Evolutionary conservation across 2,329 filamentous ascomycete species (phyloP).

Genomic region (Aspergillus bombycis): DNA sequence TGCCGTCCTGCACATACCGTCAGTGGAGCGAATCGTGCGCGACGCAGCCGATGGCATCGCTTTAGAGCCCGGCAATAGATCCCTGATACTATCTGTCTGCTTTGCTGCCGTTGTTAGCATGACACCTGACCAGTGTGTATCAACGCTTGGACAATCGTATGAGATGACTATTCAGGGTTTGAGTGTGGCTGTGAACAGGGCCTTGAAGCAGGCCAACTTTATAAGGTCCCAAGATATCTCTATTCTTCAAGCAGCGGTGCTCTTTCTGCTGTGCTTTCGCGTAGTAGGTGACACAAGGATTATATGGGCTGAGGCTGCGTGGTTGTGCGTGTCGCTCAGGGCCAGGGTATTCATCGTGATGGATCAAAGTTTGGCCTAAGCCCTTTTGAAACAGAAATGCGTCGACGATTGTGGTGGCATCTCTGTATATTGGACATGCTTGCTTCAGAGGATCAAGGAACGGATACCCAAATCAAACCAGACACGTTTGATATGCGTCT

Average conservation of each 20-base stretch:
- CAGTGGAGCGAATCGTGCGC: constrained; percentile 10
- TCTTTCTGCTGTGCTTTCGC: constrained; percentile 22
- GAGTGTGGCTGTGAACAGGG: constrained; percentile 13
- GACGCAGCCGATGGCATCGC: neutral
- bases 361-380: constrained; percentile 5
- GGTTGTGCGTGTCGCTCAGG: constrained; percentile 12
- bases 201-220: constrained; percentile 18
- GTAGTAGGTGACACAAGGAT: constrained; percentile 10
- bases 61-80: constrained; percentile 4
- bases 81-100: constrained; percentile 18
- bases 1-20: constrained; percentile 18
- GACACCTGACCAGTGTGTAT: constrained; percentile 13
- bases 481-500: constrained; percentile 28
- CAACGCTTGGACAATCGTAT: constrained; percentile 8
- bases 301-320: constrained; percentile 11
- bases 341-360: constrained; percentile 16
- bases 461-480: constrained; percentile 28
- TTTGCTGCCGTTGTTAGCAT: constrained; percentile 23
- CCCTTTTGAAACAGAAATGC: constrained; percentile 30
- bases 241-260: constrained; percentile 21
- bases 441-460: constrained; percentile 30
- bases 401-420: constrained; percentile 35
- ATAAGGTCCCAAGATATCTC: constrained; percentile 15
- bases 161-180: constrained; percentile 8
- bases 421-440: constrained; percentile 33